Percentiles rank a stretch among this genome's conserved stretches.
Conservation (phyloP, 2,329 filamentous ascomycete genomes). For the Coniochaeta sp. region DNA sequence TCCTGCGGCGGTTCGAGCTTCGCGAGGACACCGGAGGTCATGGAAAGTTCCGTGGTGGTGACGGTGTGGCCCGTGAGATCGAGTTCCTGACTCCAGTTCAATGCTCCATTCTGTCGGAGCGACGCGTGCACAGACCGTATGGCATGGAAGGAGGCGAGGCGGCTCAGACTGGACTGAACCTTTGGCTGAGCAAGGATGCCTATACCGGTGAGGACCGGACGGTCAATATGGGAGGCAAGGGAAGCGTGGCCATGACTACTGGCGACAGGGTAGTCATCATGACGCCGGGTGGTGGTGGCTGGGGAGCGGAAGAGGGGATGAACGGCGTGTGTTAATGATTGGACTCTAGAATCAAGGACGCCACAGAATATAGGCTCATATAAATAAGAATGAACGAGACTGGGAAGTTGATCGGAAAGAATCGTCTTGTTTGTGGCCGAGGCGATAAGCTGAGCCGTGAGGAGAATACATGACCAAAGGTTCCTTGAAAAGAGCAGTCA, state of each 20-base stretch:
- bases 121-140: slow-evolving; percentile 8
- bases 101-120: slow-evolving; percentile 9
- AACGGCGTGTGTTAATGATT: neutral
- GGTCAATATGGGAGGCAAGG: slow-evolving; percentile 9
- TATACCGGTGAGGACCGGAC: slow-evolving; percentile 7
- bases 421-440: no score
- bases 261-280: slow-evolving; percentile 8
- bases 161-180: slow-evolving; percentile 6
- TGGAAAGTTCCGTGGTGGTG: slow-evolving; percentile 27
- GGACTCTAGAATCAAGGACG: neutral
- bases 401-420: no score
- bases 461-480: no score
- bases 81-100: slow-evolving; percentile 9
- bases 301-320: slow-evolving; percentile 3
- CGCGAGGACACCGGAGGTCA: slow-evolving; percentile 48
- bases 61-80: slow-evolving; percentile 9
- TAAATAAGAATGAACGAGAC: neutral
- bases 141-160: slow-evolving; percentile 8
- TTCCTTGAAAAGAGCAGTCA: no score
- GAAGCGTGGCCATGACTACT: slow-evolving; percentile 5
- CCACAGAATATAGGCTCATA: no score
- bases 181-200: slow-evolving; percentile 8
- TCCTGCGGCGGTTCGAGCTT: slow-evolving; percentile 58
- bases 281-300: slow-evolving; percentile 9
- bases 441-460: no score